A percentile compares a stretch with the other conserved stretches of the same genome.
These are phyloP conservation scores for Penicillium parvum DNA, from an alignment of 495 filamentous ascomycete genomes.

Conservation along the genomic window DNA sequence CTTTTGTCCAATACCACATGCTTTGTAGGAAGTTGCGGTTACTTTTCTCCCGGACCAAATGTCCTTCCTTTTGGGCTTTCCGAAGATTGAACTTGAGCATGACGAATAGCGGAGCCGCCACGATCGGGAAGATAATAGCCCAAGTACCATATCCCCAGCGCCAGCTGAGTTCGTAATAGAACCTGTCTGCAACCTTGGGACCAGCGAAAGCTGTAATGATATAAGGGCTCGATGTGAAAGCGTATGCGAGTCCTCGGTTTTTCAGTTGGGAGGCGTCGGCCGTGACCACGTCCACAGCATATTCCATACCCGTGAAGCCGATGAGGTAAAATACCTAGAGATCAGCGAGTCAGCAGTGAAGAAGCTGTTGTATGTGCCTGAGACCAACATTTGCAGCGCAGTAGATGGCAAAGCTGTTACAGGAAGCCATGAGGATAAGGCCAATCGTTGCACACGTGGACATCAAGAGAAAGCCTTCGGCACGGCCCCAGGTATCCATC, in stretches of 20 bases:
- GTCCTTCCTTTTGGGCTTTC: slow-evolving; percentile 45
- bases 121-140: slow-evolving; percentile 51
- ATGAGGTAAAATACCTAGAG: slow-evolving; percentile 43
- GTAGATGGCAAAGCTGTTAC: slow-evolving; percentile 44
- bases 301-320: slow-evolving; percentile 52
- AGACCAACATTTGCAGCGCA: slow-evolving; percentile 44
- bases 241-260: slow-evolving; percentile 56
- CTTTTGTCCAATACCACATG: slow-evolving; percentile 45
- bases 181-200: slow-evolving; percentile 26
- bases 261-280: slow-evolving; percentile 56
- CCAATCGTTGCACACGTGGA: slow-evolving; percentile 32
- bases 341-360: not conserved
- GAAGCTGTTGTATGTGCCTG: not conserved
- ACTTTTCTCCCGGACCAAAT: slow-evolving; percentile 26
- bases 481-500: slow-evolving; percentile 61
- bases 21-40: slow-evolving; percentile 36
- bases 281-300: slow-evolving; percentile 52
- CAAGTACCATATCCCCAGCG: slow-evolving; percentile 58
- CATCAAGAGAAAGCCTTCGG: slow-evolving; percentile 50
- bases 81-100: slow-evolving; percentile 47
- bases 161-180: slow-evolving; percentile 48
- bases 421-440: slow-evolving; percentile 49
- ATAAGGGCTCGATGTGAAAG: slow-evolving; percentile 51
- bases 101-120: slow-evolving; percentile 44
- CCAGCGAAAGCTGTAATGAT: slow-evolving; percentile 39